A percentile compares a stretch with the other conserved stretches of the same genome.
phyloP scores from a whole-genome alignment of 2,329 filamentous ascomycete species.

The Ceratocystis eucalypticola region DNA sequence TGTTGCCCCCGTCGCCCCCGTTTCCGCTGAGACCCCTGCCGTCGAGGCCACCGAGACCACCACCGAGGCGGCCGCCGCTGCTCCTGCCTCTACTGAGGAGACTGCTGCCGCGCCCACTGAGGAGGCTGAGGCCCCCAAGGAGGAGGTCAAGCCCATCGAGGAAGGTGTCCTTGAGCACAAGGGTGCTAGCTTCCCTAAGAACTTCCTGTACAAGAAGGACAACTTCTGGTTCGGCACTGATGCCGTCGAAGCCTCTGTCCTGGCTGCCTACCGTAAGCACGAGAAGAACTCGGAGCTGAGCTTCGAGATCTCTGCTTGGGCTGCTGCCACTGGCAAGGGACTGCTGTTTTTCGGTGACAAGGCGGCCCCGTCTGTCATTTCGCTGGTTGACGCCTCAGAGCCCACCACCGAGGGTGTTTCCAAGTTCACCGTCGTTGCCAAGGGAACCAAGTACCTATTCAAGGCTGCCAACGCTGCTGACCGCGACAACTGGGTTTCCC shows the following conservation, averaged over 20 bases:
- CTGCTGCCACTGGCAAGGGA: constrained; percentile 85
- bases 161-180: constrained; percentile 85
- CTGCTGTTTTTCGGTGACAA: constrained; percentile 87
- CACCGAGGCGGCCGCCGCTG: constrained; percentile 34
- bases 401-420: constrained; percentile 59
- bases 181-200: constrained; percentile 73
- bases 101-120: constrained; percentile 29
- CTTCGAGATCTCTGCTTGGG: constrained; percentile 76
- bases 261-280: constrained; percentile 65
- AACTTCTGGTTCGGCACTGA: constrained; percentile 79
- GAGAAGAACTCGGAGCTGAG: constrained; percentile 69
- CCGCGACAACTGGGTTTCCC: constrained; percentile 83
- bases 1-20: constrained; percentile 33
- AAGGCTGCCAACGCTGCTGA: constrained; percentile 63
- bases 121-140: constrained; percentile 29
- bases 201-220: constrained; percentile 81
- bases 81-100: constrained; percentile 30
- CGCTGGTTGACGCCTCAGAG: constrained; percentile 59
- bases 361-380: constrained; percentile 65
- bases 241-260: constrained; percentile 57
- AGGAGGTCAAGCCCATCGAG: constrained; percentile 46
- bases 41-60: constrained; percentile 25
- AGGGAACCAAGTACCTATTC: constrained; percentile 86
- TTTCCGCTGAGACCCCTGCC: constrained; percentile 27
- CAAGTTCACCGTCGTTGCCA: constrained; percentile 76